Conservation (phyloP, 2,329 filamentous ascomycete genomes). For the Tolypocladium ophioglossoides region DNA sequence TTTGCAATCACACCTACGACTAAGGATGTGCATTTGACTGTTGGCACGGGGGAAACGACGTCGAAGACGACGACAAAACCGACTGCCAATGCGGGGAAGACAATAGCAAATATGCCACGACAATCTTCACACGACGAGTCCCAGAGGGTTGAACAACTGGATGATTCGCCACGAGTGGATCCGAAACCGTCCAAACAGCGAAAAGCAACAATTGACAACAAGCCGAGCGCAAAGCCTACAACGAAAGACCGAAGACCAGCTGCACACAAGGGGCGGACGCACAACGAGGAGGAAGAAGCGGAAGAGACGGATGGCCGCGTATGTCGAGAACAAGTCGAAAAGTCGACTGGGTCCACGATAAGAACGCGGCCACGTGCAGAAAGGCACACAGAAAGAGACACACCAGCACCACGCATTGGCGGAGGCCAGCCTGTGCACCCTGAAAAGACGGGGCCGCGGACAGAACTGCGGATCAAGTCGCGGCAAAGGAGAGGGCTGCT, state of each 20-base stretch:
- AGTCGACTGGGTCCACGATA: neutral
- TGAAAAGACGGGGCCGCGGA: slow-evolving; percentile 19
- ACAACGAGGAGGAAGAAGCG: neutral
- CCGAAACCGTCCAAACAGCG: neutral
- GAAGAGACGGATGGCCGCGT: neutral
- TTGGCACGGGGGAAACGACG: too few relatives aligned
- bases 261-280: neutral
- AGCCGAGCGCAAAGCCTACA: neutral
- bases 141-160: neutral
- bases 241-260: neutral
- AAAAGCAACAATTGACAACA: neutral
- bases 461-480: slow-evolving; percentile 35
- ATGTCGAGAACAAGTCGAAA: neutral
- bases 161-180: neutral
- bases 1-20: neutral
- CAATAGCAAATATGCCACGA: neutral
- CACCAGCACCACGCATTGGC: neutral
- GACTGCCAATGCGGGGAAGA: neutral
- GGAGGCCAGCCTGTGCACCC: neutral
- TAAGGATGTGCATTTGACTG: too few relatives aligned
- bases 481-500: slow-evolving; percentile 37
- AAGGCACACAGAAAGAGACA: neutral
- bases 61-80: neutral
- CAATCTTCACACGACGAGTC: neutral
- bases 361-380: neutral